A percentile compares a stretch with the other conserved stretches of the same genome.
Conservation (phyloP, 768 basidiomycete genomes). For the Pisolithus microcarpus region DNA sequence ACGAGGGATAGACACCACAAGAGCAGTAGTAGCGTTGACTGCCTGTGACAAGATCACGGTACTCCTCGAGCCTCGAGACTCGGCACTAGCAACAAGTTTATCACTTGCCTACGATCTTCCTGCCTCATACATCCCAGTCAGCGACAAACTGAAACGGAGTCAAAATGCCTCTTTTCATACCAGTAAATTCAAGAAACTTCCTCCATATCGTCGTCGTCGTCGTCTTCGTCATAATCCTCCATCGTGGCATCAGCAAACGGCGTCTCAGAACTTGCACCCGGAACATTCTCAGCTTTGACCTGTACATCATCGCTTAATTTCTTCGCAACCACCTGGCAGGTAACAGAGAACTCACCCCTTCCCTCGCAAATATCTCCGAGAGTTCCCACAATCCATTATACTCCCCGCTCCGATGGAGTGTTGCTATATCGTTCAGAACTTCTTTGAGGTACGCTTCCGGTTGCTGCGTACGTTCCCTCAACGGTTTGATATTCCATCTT, state of each 20-base stretch:
- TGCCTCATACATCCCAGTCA: too few species aligned
- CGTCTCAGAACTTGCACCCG: slow-evolving; percentile 29
- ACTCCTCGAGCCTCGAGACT: too few species aligned
- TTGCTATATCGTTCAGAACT: slow-evolving; percentile 68
- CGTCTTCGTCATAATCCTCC: slow-evolving; percentile 48
- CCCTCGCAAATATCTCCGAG: slow-evolving; percentile 63
- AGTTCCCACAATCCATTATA: slow-evolving; percentile 76
- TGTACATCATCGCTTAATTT: slow-evolving; percentile 12
- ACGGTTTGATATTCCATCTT: slow-evolving; percentile 73
- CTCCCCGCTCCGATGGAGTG: slow-evolving; percentile 73
- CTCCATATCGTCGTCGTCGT: slow-evolving; percentile 63
- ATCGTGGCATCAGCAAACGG: slow-evolving; percentile 19
- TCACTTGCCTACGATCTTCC: too few species aligned
- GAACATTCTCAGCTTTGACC: slow-evolving; percentile 42
- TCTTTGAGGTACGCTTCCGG: slow-evolving; percentile 86
- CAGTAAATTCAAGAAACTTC: slow-evolving; percentile 45
- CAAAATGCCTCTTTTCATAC: too few species aligned
- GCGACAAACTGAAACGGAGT: too few species aligned
- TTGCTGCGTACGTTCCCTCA: slow-evolving; percentile 78
- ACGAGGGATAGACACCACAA: too few species aligned
- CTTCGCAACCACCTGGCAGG: slow-evolving; percentile 1
- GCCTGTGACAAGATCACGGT: too few species aligned
- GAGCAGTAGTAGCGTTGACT: too few species aligned
- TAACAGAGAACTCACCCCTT: slow-evolving; percentile 37
- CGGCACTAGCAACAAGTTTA: too few species aligned